Evolutionary conservation across 148 eudicot genomes (phyloP).

Genomic region (Cornus controversa): DNA sequence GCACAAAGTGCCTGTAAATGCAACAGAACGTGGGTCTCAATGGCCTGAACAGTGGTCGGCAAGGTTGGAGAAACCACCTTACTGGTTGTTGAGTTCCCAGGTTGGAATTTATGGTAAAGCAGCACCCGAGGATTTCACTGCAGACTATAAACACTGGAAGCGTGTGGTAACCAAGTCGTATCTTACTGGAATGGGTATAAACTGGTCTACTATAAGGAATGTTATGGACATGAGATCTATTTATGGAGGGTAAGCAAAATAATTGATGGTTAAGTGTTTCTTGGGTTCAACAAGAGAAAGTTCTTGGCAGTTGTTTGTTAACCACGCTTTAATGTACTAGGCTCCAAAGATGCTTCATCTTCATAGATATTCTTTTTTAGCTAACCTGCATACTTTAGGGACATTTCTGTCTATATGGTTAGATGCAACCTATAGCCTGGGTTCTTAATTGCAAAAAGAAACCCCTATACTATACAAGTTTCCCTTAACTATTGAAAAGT

Average conservation of each 20-base stretch:
- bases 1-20: slow-evolving; percentile 50
- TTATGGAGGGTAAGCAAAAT: slow-evolving; percentile 65
- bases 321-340: too few species aligned
- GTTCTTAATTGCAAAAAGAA: too few species aligned
- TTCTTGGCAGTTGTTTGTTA: too few species aligned
- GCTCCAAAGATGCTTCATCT: background rate
- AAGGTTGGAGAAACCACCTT: slow-evolving; percentile 47
- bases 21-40: slow-evolving; percentile 47
- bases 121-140: slow-evolving; percentile 57
- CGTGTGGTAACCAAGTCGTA: slow-evolving; percentile 54
- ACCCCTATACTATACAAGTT: too few species aligned
- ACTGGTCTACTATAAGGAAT: slow-evolving; percentile 62
- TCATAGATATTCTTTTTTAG: too few species aligned
- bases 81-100: slow-evolving; percentile 56
- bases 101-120: slow-evolving; percentile 64
- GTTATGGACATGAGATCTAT: slow-evolving; percentile 72
- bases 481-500: too few species aligned
- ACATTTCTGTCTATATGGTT: too few species aligned
- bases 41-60: slow-evolving; percentile 65
- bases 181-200: slow-evolving; percentile 47
- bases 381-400: too few species aligned
- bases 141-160: slow-evolving; percentile 60
- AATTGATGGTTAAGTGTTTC: background rate
- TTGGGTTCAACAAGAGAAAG: too few species aligned
- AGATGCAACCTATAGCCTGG: too few species aligned